Conservation (phyloP, 768 basidiomycete genomes). For the Astraeus odoratus region DNA sequence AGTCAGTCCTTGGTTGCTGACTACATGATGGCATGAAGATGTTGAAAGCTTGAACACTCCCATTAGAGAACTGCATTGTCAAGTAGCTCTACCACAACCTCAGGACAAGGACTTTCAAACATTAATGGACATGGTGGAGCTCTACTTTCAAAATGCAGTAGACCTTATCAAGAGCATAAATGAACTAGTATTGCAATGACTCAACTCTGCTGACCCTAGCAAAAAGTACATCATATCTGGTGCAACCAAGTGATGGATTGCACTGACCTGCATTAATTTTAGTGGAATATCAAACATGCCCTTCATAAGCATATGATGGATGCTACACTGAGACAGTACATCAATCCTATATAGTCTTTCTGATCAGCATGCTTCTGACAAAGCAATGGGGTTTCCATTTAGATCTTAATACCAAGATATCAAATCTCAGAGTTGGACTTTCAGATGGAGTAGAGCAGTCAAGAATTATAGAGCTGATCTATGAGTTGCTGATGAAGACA, state of each 20-base stretch:
- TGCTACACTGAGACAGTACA: too few relatives aligned
- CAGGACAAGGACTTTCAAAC: neutral
- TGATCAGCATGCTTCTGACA: too few relatives aligned
- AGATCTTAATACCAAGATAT: too few relatives aligned
- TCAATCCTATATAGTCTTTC: too few relatives aligned
- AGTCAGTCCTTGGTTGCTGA: neutral
- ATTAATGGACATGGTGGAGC: neutral
- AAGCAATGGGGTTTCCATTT: too few relatives aligned
- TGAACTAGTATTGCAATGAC: neutral
- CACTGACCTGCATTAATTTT: neutral
- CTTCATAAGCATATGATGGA: too few relatives aligned
- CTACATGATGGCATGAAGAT: neutral
- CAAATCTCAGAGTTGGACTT: too few relatives aligned
- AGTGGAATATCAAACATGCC: neutral
- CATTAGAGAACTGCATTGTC: too few relatives aligned
- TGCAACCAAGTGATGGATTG: neutral
- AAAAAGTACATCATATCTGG: neutral
- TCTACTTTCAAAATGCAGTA: neutral
- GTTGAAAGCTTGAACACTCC: neutral
- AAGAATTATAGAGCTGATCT: neutral
- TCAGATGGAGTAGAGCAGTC: too few relatives aligned
- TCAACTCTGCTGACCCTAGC: neutral
- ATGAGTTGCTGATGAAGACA: neutral
- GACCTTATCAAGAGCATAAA: neutral
- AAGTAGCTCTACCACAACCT: neutral